Evolutionary conservation across 441 rosid genomes (phyloP), one percentile per base, ranked within the genome.

Genomic region (Populus tomentosa): DNA sequence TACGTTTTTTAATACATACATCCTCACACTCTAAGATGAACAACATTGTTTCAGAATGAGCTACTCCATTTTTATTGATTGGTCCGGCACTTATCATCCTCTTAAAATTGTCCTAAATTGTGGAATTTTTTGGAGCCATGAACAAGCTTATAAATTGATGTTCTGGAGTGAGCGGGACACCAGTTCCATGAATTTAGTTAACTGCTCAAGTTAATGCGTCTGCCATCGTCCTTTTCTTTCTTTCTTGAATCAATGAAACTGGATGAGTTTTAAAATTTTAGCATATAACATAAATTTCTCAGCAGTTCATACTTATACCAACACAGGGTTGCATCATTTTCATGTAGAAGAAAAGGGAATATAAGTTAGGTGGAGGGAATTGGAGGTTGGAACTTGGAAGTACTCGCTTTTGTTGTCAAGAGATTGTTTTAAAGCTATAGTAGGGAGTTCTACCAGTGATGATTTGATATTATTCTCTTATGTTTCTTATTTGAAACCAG

Each of bases 121-220:
- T 67, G 62, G 50, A 53, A 24, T 46, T 5, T 62, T 10, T 68
- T 76, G 74, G 63, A 42, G 77, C 70, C 23, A 59, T 50, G 24
- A 63, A 68, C 61, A 50, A 62, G 40, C 32, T 18, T 26, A 14
- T 76, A 24, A 35, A 26, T 53, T 80, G 67, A 26, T 30, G 38
- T 63, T 61, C 66, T 30, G 11, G 2, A 7, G 28, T 20, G n/a
- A 71, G 53, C 9, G 10, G 30, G 53, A 61, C 21, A 13, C 13
- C 20, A 7, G 8, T 32, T 70, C 35, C 33, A 7, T 30, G 46
- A 33, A 21, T 6, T 18, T n/a, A 14, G 50, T 62, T 73, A 16
- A 24, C 59, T 63, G 65, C 69, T 24, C 36, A 73, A 23, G 23
- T 73, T 38, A 62, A 36, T 38, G 20, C 20, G 2, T 42, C 53